Conservation (phyloP, 2,329 filamentous ascomycete genomes). For the Plenodomus lindquistii region DNA sequence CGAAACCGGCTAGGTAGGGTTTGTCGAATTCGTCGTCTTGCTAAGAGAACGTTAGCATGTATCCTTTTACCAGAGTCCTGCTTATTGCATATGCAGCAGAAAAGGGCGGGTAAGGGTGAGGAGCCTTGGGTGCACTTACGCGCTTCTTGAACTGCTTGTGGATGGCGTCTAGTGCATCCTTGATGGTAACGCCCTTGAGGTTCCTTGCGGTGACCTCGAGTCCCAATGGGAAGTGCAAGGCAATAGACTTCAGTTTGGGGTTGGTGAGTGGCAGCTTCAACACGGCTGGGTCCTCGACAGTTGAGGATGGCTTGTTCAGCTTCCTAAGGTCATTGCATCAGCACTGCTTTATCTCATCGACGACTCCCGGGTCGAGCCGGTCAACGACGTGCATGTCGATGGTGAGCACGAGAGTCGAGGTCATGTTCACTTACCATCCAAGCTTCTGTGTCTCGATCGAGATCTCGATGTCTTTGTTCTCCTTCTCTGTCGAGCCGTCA, state of each 20-base stretch:
- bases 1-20: conserved; percentile 89
- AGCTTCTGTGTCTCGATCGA: conserved; percentile 83
- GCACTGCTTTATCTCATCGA: conserved; percentile 6
- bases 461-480: conserved; percentile 72
- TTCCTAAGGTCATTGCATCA: conserved; percentile 65
- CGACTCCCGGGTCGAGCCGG: conserved; percentile 9
- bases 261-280: conserved; percentile 80
- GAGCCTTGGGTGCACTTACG: conserved; percentile 56
- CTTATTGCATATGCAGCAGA: not conserved
- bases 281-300: conserved; percentile 80
- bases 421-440: conserved; percentile 69
- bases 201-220: conserved; percentile 88
- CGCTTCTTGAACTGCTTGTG: conserved; percentile 97
- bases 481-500: conserved; percentile 64
- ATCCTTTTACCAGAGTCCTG: not conserved
- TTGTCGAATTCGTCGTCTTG: conserved; percentile 87
- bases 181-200: conserved; percentile 93
- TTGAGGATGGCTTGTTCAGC: conserved; percentile 81
- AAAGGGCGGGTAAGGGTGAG: not conserved
- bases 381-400: conserved; percentile 5
- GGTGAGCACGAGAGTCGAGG: not conserved
- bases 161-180: conserved; percentile 93
- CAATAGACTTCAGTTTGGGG: conserved; percentile 90
- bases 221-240: conserved; percentile 87
- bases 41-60: conserved; percentile 44